These are phyloP conservation scores for Zea mays DNA, from an alignment of 176 grass and related monocot species.

Conservation along the genomic window Zm-B73-REFERENCE-NAM-5.0 NC_050100.1:19212001-19212500, in stretches of 20 bases:
- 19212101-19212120: conserved; percentile 40
- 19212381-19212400: too few relatives aligned
- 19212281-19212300: conserved; percentile 85
- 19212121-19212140: conserved; percentile 74
- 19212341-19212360: too few relatives aligned
- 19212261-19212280: conserved; percentile 82
- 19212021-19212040: too few relatives aligned
- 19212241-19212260: conserved; percentile 62
- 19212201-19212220: conserved; percentile 53
- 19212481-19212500: conserved; percentile 72
- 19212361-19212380: background rate
- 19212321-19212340: conserved; percentile 69
- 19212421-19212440: conserved; percentile 60
- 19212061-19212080: conserved; percentile 26
- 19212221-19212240: conserved; percentile 36
- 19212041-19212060: conserved; percentile 44
- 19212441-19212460: conserved; percentile 89
- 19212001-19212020: too few relatives aligned
- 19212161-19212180: conserved; percentile 79
- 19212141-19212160: conserved; percentile 68
- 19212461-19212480: conserved; percentile 67
- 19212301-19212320: conserved; percentile 56
- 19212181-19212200: conserved; percentile 86
- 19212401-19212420: too few relatives aligned
- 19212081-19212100: too few relatives aligned